Percentiles rank a stretch among this genome's conserved stretches.
phyloP scores from a whole-genome alignment of 805 yeast genomes.

The Gaillardinia entomophila region DNA sequence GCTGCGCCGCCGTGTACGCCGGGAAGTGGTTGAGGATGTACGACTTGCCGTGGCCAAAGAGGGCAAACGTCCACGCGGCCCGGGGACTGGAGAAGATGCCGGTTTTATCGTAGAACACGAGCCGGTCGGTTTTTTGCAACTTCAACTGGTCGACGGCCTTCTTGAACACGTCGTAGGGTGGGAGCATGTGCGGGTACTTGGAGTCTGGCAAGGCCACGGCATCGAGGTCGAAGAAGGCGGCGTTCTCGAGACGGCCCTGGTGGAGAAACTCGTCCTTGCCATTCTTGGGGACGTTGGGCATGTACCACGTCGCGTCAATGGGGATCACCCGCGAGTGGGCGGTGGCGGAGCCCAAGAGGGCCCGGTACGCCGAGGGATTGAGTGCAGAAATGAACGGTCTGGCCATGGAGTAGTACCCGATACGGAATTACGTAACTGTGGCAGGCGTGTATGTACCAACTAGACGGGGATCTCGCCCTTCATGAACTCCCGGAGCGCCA shows the following conservation, averaged over 20 bases:
- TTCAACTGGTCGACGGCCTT: slow-evolving; percentile 51
- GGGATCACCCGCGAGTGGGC: slow-evolving; percentile 40
- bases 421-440: slow-evolving; percentile 1
- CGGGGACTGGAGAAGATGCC: slow-evolving; percentile 89
- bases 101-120: slow-evolving; percentile 79
- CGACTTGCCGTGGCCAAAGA: slow-evolving; percentile 72
- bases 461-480: slow-evolving; percentile 42
- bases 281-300: slow-evolving; percentile 66
- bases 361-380: slow-evolving; percentile 8
- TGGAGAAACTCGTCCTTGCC: slow-evolving; percentile 52
- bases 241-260: slow-evolving; percentile 53
- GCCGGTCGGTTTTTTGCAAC: slow-evolving; percentile 43
- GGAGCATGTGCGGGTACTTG: slow-evolving; percentile 88
- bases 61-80: slow-evolving; percentile 83
- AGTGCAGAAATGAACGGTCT: slow-evolving; percentile 5
- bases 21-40: slow-evolving; percentile 66
- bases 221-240: slow-evolving; percentile 79
- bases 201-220: slow-evolving; percentile 53
- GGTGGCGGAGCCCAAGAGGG: slow-evolving; percentile 3
- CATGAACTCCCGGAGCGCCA: slow-evolving; percentile 92
- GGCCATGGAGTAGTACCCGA: background rate
- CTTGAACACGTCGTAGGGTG: slow-evolving; percentile 52
- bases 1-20: slow-evolving; percentile 41
- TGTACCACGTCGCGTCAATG: slow-evolving; percentile 87
- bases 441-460: background rate